phyloP scores from a whole-genome alignment of 1,284 basidiomycete species.

The Ganoderma boninense region DNA sequence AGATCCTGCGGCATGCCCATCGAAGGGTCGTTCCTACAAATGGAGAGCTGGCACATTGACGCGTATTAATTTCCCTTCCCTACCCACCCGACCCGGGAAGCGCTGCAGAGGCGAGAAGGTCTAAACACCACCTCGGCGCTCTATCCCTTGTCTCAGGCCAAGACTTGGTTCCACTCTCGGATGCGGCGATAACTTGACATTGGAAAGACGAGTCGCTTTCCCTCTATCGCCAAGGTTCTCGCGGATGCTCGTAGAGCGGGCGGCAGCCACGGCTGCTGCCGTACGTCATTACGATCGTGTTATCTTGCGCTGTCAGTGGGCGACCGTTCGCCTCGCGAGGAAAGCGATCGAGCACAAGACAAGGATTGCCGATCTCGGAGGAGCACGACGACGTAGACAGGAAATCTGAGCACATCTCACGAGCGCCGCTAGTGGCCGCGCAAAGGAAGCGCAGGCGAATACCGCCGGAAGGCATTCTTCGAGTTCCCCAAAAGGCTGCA shows the following conservation, averaged over 20 bases:
- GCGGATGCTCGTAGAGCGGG: conserved; percentile 93
- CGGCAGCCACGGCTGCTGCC: conserved; percentile 94
- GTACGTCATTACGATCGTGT: conserved; percentile 92
- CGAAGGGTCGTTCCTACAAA: conserved; percentile 97
- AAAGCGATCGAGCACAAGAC: conserved; percentile 61
- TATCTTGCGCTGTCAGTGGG: conserved; percentile 94
- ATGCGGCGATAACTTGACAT: conserved; percentile 86
- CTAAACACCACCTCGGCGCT: conserved; percentile 87
- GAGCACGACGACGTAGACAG: conserved; percentile 54
- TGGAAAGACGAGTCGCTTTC: conserved; percentile 91
- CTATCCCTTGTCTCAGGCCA: conserved; percentile 55
- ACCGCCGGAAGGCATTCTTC: conserved; percentile 80
- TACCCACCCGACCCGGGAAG: conserved; percentile 87
- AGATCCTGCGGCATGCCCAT: conserved; percentile 97
- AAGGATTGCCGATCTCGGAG: conserved; percentile 49
- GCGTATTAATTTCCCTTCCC: conserved; percentile 99
- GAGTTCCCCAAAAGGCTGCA: conserved; percentile 85
- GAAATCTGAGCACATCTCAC: conserved; percentile 64
- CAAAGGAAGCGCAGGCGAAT: conserved; percentile 74
- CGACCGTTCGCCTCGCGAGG: conserved; percentile 95
- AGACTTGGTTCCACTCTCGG: conserved; percentile 48
- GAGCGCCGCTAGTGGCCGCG: conserved; percentile 65
- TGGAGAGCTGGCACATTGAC: conserved; percentile 99
- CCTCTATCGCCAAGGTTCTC: conserved; percentile 94
- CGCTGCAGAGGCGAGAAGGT: conserved; percentile 81